phyloP scores from a whole-genome alignment of 1,284 basidiomycete genomes.

The Trametes versicolor region DNA sequence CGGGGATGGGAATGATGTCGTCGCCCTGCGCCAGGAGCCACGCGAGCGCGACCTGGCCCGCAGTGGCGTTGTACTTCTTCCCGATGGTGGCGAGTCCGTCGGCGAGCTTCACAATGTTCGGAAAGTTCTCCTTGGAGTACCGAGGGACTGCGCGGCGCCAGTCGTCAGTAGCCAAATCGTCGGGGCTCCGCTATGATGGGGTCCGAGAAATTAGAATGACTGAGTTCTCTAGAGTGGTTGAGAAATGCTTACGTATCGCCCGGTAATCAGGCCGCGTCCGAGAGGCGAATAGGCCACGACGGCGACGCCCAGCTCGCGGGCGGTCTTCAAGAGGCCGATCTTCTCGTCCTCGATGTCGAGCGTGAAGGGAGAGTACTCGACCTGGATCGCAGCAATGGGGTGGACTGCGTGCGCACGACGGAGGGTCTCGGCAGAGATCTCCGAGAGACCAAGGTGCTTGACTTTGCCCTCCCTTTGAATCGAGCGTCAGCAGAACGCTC shows the following conservation, averaged over 20 bases:
- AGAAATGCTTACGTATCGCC: constrained; percentile 51
- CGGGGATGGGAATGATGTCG: constrained; percentile 52
- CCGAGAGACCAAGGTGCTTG: constrained; percentile 71
- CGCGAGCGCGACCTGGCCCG: constrained; percentile 54
- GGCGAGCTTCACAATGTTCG: constrained; percentile 53
- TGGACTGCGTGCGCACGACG: constrained; percentile 70
- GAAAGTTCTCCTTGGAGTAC: constrained; percentile 55
- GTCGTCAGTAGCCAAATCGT: constrained; percentile 63
- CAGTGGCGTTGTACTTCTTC: constrained; percentile 45
- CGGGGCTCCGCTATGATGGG: constrained; percentile 40
- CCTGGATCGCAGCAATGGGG: constrained; percentile 68
- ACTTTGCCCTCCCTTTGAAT: constrained; percentile 62
- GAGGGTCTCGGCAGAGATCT: constrained; percentile 65
- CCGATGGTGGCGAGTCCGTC: constrained; percentile 48
- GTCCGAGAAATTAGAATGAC: constrained; percentile 45
- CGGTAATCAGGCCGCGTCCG: constrained; percentile 72
- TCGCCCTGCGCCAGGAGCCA: constrained; percentile 52
- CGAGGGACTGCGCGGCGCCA: constrained; percentile 50
- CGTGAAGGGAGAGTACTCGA: constrained; percentile 74
- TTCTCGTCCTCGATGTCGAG: constrained; percentile 61
- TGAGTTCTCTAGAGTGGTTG: neutral
- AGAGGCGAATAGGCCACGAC: constrained; percentile 71
- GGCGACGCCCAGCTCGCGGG: constrained; percentile 60
- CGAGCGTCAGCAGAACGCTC: neutral
- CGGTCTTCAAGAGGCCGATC: constrained; percentile 57